Evolutionary conservation across 2,329 filamentous ascomycete genomes (phyloP).

Genomic region (Tolypocladium tropicale): DNA sequence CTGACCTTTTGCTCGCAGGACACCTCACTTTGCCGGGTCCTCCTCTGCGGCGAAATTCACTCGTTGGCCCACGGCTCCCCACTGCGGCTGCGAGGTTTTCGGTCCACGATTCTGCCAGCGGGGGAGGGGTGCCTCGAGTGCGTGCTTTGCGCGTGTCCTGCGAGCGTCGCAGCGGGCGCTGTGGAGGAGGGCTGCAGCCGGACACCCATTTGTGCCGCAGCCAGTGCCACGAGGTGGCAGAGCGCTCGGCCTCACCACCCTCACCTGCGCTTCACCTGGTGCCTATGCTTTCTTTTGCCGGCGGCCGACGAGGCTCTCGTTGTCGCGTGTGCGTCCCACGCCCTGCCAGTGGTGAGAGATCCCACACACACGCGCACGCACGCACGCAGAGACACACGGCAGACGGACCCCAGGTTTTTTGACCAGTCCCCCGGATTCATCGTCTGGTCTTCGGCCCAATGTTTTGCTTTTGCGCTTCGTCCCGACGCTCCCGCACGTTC

Average conservation of each 20-base stretch:
- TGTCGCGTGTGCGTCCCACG: background rate
- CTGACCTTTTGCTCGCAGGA: too few relatives aligned
- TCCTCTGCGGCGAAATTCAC: background rate
- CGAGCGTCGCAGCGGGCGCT: background rate
- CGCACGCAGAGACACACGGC: background rate
- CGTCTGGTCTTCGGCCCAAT: background rate
- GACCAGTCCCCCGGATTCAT: background rate
- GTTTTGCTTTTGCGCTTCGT: constrained; percentile 1
- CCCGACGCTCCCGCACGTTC: background rate
- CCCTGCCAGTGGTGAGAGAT: background rate
- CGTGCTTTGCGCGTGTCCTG: background rate
- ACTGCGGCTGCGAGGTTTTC: background rate
- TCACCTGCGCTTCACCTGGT: background rate
- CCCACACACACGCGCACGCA: background rate
- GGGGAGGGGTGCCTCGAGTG: background rate
- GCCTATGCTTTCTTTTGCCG: background rate
- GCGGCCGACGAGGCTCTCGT: background rate
- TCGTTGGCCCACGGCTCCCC: background rate
- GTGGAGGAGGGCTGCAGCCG: background rate
- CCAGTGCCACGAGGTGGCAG: background rate
- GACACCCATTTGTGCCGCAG: background rate
- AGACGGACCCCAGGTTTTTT: background rate
- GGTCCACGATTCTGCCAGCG: background rate
- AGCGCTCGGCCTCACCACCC: background rate
- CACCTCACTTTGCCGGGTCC: background rate